A percentile compares a stretch with the other conserved stretches of the same genome.
These are phyloP conservation scores for Spirogloea muscicola DNA, from an alignment of 139 green algal genomes.

Conservation along the genomic window DNA sequence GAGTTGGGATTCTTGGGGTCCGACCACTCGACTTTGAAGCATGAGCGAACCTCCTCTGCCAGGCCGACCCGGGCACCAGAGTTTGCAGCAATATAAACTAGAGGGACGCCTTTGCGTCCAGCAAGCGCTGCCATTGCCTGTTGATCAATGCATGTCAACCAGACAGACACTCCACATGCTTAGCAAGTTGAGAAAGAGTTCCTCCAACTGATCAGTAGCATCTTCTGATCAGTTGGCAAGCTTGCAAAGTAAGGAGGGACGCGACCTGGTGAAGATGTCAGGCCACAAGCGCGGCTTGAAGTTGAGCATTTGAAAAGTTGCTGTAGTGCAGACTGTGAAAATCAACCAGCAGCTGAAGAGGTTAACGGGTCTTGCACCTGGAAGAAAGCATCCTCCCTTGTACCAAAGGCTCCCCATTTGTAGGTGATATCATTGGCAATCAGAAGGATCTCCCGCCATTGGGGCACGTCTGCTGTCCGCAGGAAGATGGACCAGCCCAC, in stretches of 20 bases:
- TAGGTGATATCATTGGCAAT: constrained; percentile 95
- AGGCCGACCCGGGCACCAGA: constrained; percentile 85
- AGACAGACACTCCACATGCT: too few relatives aligned
- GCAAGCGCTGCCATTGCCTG: constrained; percentile 76
- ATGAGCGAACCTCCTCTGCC: constrained; percentile 73
- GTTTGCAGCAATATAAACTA: constrained; percentile 97
- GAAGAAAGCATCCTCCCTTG: constrained; percentile 88
- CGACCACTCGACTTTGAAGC: constrained; percentile 68
- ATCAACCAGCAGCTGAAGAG: too few relatives aligned
- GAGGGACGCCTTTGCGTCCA: constrained; percentile 69
- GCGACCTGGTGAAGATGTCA: too few relatives aligned
- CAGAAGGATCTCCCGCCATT: constrained; percentile 64
- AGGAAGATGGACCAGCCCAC: constrained; percentile 85
- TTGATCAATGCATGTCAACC: too few relatives aligned
- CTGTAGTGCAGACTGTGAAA: too few relatives aligned
- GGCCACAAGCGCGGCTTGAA: too few relatives aligned
- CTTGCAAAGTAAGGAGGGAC: too few relatives aligned
- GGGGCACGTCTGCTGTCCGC: constrained; percentile 75
- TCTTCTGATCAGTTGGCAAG: too few relatives aligned
- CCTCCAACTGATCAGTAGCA: too few relatives aligned
- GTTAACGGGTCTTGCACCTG: too few relatives aligned
- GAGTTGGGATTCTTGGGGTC: constrained; percentile 65
- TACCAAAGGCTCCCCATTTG: constrained; percentile 83
- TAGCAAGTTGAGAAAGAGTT: too few relatives aligned
- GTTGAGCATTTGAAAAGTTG: too few relatives aligned